Evolutionary conservation across 345 rosid species (phyloP).

Genomic region (Conringia planisiliqua): DNA sequence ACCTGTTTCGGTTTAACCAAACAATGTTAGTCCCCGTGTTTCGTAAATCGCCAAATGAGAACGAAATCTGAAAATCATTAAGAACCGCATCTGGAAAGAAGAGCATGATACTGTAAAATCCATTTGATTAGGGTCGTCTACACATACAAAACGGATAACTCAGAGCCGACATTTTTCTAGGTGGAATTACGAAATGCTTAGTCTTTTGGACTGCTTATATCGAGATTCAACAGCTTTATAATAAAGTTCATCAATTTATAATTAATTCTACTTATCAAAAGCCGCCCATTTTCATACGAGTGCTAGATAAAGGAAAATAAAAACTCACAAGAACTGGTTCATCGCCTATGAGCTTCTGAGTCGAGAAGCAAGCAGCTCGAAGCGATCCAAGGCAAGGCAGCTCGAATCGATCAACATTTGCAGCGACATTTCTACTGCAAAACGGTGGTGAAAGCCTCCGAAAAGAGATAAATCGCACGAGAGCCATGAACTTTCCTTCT

Average conservation of each 20-base stretch:
- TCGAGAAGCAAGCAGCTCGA: constrained; percentile 55
- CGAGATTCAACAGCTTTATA: neutral
- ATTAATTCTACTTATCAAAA: neutral
- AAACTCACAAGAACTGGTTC: constrained; percentile 69
- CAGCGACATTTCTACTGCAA: neutral
- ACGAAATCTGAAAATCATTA: neutral
- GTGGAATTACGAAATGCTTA: neutral
- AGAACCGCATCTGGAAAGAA: neutral
- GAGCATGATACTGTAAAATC: neutral
- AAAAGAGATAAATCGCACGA: constrained; percentile 1
- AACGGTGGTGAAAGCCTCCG: constrained; percentile 6
- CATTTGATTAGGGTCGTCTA: neutral
- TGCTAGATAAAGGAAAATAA: neutral
- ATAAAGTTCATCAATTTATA: neutral
- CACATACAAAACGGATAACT: neutral
- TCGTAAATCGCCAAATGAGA: neutral
- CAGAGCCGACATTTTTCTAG: neutral
- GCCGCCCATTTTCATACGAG: neutral
- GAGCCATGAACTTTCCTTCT: constrained; percentile 21
- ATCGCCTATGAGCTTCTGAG: constrained; percentile 53
- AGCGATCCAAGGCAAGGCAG: constrained; percentile 23
- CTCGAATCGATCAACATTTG: constrained; percentile 33
- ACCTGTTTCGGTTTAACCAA: constrained; percentile 43
- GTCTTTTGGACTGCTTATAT: neutral
- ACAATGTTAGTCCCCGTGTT: neutral